Base-by-base conservation (phyloP, 305 asterid genomes). In the Stenogyne calaminthoides region DNA sequence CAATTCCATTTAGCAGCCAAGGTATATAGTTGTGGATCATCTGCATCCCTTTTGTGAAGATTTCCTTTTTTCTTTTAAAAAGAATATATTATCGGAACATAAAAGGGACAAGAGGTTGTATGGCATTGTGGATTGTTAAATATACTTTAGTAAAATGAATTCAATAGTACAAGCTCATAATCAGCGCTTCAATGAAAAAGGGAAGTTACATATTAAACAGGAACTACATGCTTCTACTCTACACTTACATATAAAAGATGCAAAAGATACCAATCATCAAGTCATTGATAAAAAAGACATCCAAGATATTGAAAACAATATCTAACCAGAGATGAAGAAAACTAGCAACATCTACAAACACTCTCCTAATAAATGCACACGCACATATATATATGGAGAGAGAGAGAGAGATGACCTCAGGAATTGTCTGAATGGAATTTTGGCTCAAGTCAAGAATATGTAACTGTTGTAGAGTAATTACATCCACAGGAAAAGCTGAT, bases 381-480 rank as follows among this genome's bases (percentile, higher is more conserved):
- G 32, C 6, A 59, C 44, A 60, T 0, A 60, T 0, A 19, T 8
- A 9, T 4, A 49, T 2, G 36, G 3, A 19, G 10, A 19, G 20
- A 15, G 22, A n/a, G 67, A 37, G 57, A 57, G 49, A 76, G 18
- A 39, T 74, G 70, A 93, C 97, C 90, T 75, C 85, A 72, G 97
- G 97, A 81, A 93, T 80, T 60, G 85, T 81, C 67, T 92, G 96
- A 52, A 91, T 83, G 68, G 82, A 76, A 71, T 94, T 94, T 78
- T 91, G 98, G 77, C 98, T 89, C 85, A 91, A 84, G 88, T 90
- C 97, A 77, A 94, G 97, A 82, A 86, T 85, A 83, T 76, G 85
- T 29, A 94, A 82, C 72, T 76, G 83, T 84, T 78, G 84, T 47
- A 90, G 81, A 60, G 70, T 78, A 84, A 88, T 16, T 75, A 92